phyloP scores from a whole-genome alignment of 495 filamentous ascomycete genomes.

The Bacidia rubella region DNA sequence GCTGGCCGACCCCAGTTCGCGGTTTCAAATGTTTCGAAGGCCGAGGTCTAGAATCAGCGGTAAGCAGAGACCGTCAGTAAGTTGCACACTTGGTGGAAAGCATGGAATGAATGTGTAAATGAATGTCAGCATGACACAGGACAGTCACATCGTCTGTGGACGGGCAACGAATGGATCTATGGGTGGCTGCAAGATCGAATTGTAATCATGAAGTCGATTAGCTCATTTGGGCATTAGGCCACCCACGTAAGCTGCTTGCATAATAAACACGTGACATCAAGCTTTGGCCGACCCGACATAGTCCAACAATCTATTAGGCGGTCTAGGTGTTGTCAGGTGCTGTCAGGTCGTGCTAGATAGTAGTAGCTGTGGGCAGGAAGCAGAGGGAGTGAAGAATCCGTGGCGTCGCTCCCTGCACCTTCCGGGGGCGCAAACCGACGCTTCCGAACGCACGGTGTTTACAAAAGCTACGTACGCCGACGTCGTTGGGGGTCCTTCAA shows the following conservation, averaged over 20 bases:
- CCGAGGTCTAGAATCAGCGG: not conserved
- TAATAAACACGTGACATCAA: not conserved
- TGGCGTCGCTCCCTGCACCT: too few species aligned
- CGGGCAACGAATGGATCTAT: too few species aligned
- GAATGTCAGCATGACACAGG: not conserved
- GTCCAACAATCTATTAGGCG: too few species aligned
- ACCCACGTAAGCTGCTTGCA: not conserved
- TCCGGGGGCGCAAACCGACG: not conserved
- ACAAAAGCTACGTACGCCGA: not conserved
- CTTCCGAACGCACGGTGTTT: not conserved
- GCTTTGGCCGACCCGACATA: too few species aligned
- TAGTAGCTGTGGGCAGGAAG: too few species aligned
- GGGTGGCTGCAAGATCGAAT: too few species aligned
- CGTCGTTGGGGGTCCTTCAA: not conserved
- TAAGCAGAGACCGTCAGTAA: not conserved
- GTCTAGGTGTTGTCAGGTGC: too few species aligned
- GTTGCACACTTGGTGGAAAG: not conserved
- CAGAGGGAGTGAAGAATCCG: too few species aligned
- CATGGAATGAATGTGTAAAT: not conserved
- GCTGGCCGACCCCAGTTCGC: not conserved
- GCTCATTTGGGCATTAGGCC: not conserved
- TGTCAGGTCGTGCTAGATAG: too few species aligned
- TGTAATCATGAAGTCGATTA: not conserved
- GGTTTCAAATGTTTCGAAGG: too few species aligned
- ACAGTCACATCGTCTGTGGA: too few species aligned